Conservation (phyloP, 164 flowering plant species). For the Chimonanthus praecox region DNA sequence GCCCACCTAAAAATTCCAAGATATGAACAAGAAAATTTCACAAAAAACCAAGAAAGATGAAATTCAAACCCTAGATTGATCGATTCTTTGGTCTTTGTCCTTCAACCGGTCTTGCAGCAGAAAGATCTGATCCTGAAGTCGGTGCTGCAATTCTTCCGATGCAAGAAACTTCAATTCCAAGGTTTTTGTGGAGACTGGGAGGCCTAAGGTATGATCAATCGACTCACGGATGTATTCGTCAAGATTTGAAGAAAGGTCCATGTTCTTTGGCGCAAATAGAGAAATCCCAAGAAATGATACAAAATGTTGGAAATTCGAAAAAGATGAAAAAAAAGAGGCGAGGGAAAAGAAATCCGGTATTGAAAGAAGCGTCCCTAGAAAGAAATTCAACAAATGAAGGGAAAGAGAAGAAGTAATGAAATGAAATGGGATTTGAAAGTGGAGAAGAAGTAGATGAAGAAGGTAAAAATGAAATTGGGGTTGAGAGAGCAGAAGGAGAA, state of each 20-base stretch:
- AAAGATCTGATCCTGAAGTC: constrained; percentile 45
- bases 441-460: no score
- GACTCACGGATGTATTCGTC: constrained; percentile 65
- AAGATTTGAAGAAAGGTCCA: constrained; percentile 57
- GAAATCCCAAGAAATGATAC: not conserved
- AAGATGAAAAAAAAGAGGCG: not conserved
- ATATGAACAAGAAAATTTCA: not conserved
- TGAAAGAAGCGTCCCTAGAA: no score
- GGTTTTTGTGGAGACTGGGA: constrained; percentile 48
- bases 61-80: constrained; percentile 56
- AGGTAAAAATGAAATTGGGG: no score
- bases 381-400: no score
- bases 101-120: constrained; percentile 37
- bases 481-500: no score
- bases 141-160: constrained; percentile 39
- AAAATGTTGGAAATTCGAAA: not conserved
- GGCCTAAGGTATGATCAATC: constrained; percentile 57
- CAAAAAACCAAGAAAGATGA: not conserved
- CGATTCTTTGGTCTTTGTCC: constrained; percentile 55
- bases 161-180: constrained; percentile 52
- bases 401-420: no score
- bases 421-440: no score
- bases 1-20: no score
- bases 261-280: constrained; percentile 1
- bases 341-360: no score